A percentile compares a stretch with the other conserved stretches of the same genome.
Conservation (phyloP, 441 rosid species). For the Euphorbia celastroides region DNA sequence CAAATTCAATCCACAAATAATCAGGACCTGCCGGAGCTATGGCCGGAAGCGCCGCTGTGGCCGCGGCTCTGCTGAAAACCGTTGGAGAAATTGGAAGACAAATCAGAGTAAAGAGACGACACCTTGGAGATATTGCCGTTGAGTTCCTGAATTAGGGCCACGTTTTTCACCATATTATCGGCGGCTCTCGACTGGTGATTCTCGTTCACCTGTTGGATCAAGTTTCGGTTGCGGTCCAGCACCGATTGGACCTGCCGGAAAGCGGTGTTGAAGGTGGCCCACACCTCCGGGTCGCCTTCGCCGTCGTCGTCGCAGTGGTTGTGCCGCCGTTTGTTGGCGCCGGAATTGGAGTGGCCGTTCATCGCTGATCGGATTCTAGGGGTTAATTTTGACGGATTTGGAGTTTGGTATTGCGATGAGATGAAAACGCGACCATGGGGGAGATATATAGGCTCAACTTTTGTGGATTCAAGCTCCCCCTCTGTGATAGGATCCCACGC, state of each 20-base stretch:
- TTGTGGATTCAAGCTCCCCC: neutral
- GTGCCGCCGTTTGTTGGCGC: conserved; percentile 14
- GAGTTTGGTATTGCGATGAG: too few species aligned
- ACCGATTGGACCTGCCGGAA: conserved; percentile 71
- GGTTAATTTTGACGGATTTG: too few species aligned
- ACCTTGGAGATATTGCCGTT: conserved; percentile 83
- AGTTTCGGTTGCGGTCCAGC: conserved; percentile 66
- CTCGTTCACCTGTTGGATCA: conserved; percentile 85
- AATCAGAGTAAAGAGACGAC: conserved; percentile 69
- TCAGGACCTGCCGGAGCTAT: conserved; percentile 14
- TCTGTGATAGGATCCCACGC: neutral
- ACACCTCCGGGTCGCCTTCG: conserved; percentile 51
- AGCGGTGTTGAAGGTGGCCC: conserved; percentile 45
- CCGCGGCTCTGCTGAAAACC: conserved; percentile 24
- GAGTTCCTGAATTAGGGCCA: conserved; percentile 73
- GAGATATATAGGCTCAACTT: neutral
- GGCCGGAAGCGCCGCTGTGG: neutral
- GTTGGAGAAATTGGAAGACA: conserved; percentile 45
- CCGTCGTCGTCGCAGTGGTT: conserved; percentile 24
- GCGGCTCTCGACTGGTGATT: conserved; percentile 77
- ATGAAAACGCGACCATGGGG: neutral
- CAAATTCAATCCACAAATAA: neutral
- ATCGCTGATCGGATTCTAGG: conserved; percentile 22
- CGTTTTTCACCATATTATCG: conserved; percentile 86
- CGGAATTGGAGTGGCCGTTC: conserved; percentile 25